A percentile compares a stretch with the other conserved stretches of the same genome.
phyloP scores from a whole-genome alignment of 345 rosid species.

The Rhodomyrtus tomentosa region DNA sequence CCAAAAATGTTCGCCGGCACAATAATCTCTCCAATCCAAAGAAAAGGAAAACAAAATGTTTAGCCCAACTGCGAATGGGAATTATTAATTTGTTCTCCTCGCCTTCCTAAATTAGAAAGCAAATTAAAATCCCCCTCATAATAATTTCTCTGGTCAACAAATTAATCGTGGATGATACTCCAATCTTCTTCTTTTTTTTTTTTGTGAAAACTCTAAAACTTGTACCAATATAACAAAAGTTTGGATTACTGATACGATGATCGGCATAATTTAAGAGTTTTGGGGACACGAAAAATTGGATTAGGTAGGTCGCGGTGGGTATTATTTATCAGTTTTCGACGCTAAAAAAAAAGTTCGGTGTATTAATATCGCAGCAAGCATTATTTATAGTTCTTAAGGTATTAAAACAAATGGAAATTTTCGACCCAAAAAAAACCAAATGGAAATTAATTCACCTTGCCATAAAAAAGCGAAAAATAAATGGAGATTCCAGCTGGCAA shows the following conservation, averaged over 20 bases:
- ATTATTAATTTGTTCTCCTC: neutral
- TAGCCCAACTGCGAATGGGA: neutral
- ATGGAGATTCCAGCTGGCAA: neutral
- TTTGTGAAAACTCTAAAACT: neutral
- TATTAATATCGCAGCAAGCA: neutral
- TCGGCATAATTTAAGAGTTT: neutral
- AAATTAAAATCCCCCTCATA: neutral
- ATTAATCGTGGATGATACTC: no score
- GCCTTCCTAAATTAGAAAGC: neutral
- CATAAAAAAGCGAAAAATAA: neutral
- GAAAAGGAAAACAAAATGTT: neutral
- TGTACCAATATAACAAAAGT: neutral
- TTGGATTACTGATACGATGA: neutral
- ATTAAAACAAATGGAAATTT: neutral
- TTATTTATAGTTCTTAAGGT: neutral
- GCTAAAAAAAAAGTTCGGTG: no score
- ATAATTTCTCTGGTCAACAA: neutral
- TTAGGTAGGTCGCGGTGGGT: neutral
- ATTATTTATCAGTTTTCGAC: neutral
- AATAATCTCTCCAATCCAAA: no score
- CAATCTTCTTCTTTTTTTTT: neutral
- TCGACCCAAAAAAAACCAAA: no score
- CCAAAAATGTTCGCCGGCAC: no score
- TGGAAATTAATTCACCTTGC: neutral
- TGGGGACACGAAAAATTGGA: neutral